Evolutionary conservation across 352 stramenopile species (phyloP), one percentile per base, ranked within the genome.

Genomic region (Aphanomyces invadans): DNA sequence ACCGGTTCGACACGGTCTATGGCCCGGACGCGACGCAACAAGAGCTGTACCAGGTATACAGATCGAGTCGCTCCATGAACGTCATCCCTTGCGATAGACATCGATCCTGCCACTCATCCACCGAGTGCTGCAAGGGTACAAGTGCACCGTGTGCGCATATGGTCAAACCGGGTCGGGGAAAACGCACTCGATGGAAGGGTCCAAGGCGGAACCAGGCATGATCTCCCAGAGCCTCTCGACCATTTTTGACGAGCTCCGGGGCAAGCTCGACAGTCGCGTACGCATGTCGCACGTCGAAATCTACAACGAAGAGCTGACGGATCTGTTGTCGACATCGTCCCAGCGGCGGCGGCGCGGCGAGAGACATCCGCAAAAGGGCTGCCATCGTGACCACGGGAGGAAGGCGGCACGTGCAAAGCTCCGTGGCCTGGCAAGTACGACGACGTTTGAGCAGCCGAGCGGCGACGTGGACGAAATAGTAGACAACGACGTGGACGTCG

Each of bases 1-100:
- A 68, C 48, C 57, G 4, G 17, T 69, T 69, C 33, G 63, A 69
- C 42, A 63, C 0, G n/a, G 63, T 69, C n/a, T 69, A 54, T 69
- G 60, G 45, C 11, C 51, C 53, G n/a, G 19, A 17, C 12, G 31
- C 63, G 19, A 69, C 53, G 7, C 63, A 69, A 56, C 5, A 68
- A 12, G 63, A 69, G 2, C 38, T 69, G 19, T 69, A 56, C 23
- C n/a, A 67, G 32, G 62, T 68, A 44, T 15, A 48, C 63, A 55
- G 55, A 52, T 52, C 10, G 61, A 11, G 23, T 10, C 28, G 44
- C 10, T 21, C 10, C 11, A 19, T 17, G 26, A n/a, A n/a, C n/a
- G 11, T 33, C 29, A 61, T 44, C 11, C 26, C n/a, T 28, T 44
- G 28, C 5, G 1, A 5, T 67, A 61, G 44, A 61, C 51, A 4